Evolutionary conservation across 2,329 filamentous ascomycete genomes (phyloP).

Genomic region (Trichoderma polysporum): DNA sequence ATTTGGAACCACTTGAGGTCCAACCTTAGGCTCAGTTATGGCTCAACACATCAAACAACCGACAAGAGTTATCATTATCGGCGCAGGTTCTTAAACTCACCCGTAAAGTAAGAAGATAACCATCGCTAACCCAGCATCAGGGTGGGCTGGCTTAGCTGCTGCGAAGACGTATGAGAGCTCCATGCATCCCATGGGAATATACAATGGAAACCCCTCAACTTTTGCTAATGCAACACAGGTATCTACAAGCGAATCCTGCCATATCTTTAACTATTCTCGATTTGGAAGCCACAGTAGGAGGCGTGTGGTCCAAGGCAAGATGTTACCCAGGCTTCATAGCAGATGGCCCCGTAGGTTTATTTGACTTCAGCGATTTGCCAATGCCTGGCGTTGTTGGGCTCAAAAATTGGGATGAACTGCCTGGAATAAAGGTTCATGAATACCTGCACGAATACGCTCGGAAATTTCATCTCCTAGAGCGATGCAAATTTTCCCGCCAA

Average conservation of each 20-base stretch:
- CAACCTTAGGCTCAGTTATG: neutral
- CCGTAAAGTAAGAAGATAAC: too few species aligned
- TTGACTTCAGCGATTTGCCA: slow-evolving; percentile 9
- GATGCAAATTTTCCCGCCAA: neutral
- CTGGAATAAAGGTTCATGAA: neutral
- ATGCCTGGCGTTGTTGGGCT: neutral
- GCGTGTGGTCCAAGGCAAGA: slow-evolving; percentile 9
- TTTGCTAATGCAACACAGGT: neutral
- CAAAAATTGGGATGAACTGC: slow-evolving; percentile 4
- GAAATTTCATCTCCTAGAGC: neutral
- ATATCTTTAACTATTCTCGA: neutral
- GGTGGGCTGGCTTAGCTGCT: slow-evolving; percentile 3
- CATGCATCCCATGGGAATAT: neutral
- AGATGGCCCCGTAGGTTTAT: slow-evolving; percentile 5
- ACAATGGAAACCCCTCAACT: neutral
- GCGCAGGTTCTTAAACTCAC: neutral
- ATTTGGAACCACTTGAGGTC: too few species aligned
- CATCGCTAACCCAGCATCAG: neutral
- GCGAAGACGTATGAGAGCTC: slow-evolving; percentile 5
- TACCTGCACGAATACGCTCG: slow-evolving; percentile 1
- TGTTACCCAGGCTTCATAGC: slow-evolving; percentile 12
- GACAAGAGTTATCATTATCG: neutral
- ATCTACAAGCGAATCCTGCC: neutral
- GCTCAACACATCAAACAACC: neutral
- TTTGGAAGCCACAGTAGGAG: neutral